Evolutionary conservation across 495 filamentous ascomycete genomes (phyloP), one percentile per base, ranked within the genome.

Genomic region (Margaritispora aquatica): DNA sequence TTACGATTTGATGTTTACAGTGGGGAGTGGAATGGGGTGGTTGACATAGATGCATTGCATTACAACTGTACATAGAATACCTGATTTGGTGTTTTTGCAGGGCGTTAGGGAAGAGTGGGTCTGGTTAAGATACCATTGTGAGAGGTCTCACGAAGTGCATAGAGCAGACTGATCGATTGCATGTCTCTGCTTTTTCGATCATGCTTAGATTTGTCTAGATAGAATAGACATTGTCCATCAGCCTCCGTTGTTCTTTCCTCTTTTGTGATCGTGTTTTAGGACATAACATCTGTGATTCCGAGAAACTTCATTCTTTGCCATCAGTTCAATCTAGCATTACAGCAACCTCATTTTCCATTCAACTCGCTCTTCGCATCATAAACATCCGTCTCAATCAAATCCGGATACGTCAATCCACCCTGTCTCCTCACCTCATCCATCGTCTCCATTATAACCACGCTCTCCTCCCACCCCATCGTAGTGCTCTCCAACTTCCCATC

Each of bases 381-480:
- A 46, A 89, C 81, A 51, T 80, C 80, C 57, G 80, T 92, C 72
- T 94, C 87, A 70, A 97, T 95, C 65, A 81, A 75, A 57, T 88
- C 85, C 26, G 91, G 89, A 77, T 95, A 96, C 62, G 70, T 78
- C 68, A 97, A 73, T 2, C 82, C 88, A 51, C 85, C 84, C 78
- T 92, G 87, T 70, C 74, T 79, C 67, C 93, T 78, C 20, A 92
- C 87, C 75, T 88, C 83, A 77, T 97, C 93, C 93, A 97, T 96
- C 13, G 86, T 82, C 70, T 92, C 86, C 92, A 96, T 96, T 55
- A 96, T 92, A 24, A 88, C 82, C 55, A 96, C 79, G 69, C 90
- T 96, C 78, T 97, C 93, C 63, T 86, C 83, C 83, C 81, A 86
- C 10, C 84, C 76, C 75, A 94, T 69, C 10, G 71, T 74, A 57